Evolutionary conservation across 306 rosid genomes (phyloP), one percentile per base, ranked within the genome.

Genomic region (Cajanus cajan): DNA sequence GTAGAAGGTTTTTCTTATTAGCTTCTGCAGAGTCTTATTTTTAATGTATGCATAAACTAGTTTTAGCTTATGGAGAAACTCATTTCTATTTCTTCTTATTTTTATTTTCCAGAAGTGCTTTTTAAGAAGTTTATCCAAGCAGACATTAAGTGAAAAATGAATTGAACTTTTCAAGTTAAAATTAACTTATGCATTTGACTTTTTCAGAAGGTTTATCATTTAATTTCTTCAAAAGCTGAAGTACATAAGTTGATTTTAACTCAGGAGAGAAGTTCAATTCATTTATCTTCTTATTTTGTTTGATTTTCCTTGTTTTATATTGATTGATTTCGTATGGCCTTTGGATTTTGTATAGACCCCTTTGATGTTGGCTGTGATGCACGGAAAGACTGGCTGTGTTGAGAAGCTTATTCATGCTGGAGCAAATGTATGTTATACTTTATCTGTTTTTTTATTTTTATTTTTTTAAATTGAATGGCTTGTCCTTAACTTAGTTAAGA

Each of bases 331-430:
- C 69, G 25, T 6, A 25, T 52, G 64, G 44, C 22, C 14, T 3
- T 37, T 55, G 34, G 14, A 24, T 72, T n/a, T 57, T 7, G 40
- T 73, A 7, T 59, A 94, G 97, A 94, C 97, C 12, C 96, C 98
- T 4, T 85, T 92, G 31, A 94, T 94, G 96, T 79, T 92, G 92
- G 98, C 98, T 73, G 90, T 85, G 78, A 92, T 90, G 90, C 87
- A 87, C 59, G 98, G 98, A 82, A 89, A 86, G 79, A 87, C 86
- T 21, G 80, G 85, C 8, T 89, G 96, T 25, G 92, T 82, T 78
- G 85, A 83, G 65, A 89, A 71, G 84, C 97, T 94, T 37, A 85
- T 92, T 84, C 82, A 87, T 66, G 94, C 96, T 1, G 96, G 96
- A 88, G 96, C 98, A 41, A 92, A 92, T 86, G 98, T 94, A 83